phyloP scores from a whole-genome alignment of 1,284 basidiomycete genomes.

The Puccinia coronata region DNA sequence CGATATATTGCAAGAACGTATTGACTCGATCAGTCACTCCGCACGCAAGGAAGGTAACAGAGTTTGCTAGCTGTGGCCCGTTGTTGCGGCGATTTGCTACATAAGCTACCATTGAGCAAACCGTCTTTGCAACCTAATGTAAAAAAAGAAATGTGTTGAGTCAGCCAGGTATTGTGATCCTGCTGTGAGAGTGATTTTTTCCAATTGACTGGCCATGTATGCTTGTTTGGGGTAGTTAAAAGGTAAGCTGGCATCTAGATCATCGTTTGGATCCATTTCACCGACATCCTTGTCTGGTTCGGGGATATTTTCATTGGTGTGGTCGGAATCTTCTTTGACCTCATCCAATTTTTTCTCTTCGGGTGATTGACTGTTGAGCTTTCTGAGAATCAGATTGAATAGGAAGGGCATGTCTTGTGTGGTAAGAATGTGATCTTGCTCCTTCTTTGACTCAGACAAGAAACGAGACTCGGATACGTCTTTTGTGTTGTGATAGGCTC shows the following conservation, averaged over 20 bases:
- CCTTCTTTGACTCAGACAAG: neutral
- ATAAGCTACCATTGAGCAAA: neutral
- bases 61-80: neutral
- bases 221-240: too few species aligned
- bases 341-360: too few species aligned
- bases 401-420: neutral
- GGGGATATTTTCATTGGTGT: too few species aligned
- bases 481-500: neutral
- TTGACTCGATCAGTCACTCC: neutral
- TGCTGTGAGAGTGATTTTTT: too few species aligned
- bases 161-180: too few species aligned
- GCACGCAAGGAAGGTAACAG: neutral
- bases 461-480: neutral
- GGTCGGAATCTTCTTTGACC: too few species aligned
- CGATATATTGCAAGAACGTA: neutral
- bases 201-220: too few species aligned
- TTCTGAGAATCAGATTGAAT: neutral
- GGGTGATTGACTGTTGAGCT: too few species aligned
- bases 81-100: neutral
- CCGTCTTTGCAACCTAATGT: neutral
- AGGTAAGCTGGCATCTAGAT: too few species aligned
- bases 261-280: too few species aligned
- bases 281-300: too few species aligned
- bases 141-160: neutral
- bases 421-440: neutral